Evolutionary conservation across 2,329 filamentous ascomycete genomes (phyloP), one percentile per base, ranked within the genome.

Genomic region (Fusarium beomiforme): DNA sequence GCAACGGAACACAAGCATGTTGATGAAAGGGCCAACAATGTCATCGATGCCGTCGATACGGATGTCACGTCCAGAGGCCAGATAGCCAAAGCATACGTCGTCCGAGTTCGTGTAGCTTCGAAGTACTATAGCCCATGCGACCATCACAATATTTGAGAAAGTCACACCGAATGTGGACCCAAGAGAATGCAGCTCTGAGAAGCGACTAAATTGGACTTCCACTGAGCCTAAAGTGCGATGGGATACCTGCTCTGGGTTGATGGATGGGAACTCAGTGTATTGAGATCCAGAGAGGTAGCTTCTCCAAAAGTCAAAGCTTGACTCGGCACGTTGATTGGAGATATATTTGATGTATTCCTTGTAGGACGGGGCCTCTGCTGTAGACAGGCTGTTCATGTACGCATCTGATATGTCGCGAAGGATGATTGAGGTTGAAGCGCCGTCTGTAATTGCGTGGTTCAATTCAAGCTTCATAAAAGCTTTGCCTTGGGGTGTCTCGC

Each of bases 1-100:
- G 14, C 88, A 79, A 17, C 85, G 83, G 66, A 85, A 87, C 51
- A 86, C 84, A 3, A 89, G 81, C 84, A 89, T 89, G 67, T 87
- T 88, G 71, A 76, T 70, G 3, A 76, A 53, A 24, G 73, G 71
- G 2, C 71, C 74, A 44, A 76, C 43, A 12, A 75, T 71, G 0
- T 67, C 61, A 8, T 66, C 54, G 11, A 76, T 57, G 2, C 67
- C 69, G n/a, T 64, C 37, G 17, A 76, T 71, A 9, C 6, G 43
- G 8, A 54, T 65, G 44, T 76, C 74, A 5, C 74, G 73, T 16
- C 74, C 74, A 2, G 74, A 75, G 2, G 63, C 61, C 3, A 76
- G 47, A 10, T 73, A 75, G 12, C 87, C 87, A n/a, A 88, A 89
- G 36, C 83, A 85, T 0, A 88, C 81, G 50, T 87, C 85, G 3